Conservation (phyloP, 2,329 filamentous ascomycete genomes). For the Ophiostoma novo-ulmi region DNA sequence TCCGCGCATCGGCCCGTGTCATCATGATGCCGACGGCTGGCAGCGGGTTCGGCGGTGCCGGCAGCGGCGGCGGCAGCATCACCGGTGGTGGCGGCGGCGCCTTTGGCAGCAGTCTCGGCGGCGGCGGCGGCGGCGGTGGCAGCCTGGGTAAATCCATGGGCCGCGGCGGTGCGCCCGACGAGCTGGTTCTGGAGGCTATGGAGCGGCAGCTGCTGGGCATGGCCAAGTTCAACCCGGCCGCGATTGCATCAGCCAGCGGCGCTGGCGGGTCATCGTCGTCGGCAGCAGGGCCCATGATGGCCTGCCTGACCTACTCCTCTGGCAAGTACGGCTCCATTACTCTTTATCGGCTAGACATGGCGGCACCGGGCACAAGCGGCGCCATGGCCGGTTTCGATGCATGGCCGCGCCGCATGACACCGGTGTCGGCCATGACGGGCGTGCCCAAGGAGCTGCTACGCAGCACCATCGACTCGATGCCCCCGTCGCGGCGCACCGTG, state of each 20-base stretch:
- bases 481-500: constrained; percentile 26
- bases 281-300: constrained; percentile 22
- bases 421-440: constrained; percentile 27
- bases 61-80: constrained; percentile 5
- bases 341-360: constrained; percentile 27
- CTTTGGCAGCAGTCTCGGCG: not conserved
- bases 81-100: not conserved
- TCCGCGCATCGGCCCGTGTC: constrained; percentile 27
- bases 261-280: not conserved
- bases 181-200: constrained; percentile 25
- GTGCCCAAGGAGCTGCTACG: constrained; percentile 29
- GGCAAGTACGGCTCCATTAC: constrained; percentile 26
- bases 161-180: constrained; percentile 22
- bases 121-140: constrained; percentile 5
- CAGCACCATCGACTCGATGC: constrained; percentile 25
- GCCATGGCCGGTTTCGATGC: constrained; percentile 15
- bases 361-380: not conserved
- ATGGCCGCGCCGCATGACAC: constrained; percentile 27
- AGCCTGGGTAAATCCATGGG: constrained; percentile 8
- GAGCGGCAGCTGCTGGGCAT: constrained; percentile 28
- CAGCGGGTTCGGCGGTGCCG: not conserved
- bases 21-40: constrained; percentile 24
- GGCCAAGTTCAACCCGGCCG: constrained; percentile 23
- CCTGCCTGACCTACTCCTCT: constrained; percentile 26
- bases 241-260: not conserved